A percentile compares a stretch with the other conserved stretches of the same genome.
Evolutionary conservation across 139 green algal species (phyloP).

Genomic region (Chlorella sp.): DNA sequence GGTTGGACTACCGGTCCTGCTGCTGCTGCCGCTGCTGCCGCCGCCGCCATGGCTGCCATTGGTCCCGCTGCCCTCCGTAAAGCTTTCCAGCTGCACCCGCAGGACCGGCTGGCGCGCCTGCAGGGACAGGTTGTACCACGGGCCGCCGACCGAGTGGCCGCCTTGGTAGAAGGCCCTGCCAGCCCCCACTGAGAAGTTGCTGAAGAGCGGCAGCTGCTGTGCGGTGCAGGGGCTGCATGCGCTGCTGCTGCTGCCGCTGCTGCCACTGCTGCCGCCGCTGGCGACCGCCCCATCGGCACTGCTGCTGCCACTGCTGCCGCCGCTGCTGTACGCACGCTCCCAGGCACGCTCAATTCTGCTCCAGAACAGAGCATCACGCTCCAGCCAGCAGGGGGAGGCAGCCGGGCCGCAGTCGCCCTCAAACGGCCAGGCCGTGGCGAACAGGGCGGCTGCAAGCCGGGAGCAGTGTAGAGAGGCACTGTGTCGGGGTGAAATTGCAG

Average conservation of each 20-base stretch:
- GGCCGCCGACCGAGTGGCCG: background rate
- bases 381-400: constrained; percentile 20
- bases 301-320: background rate
- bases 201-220: constrained; percentile 30
- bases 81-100: background rate
- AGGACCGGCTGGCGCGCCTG: constrained; percentile 39
- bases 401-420: constrained; percentile 15
- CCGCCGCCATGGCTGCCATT: background rate
- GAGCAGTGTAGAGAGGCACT: background rate
- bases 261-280: background rate
- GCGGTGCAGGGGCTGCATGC: background rate
- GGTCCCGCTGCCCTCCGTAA: no score
- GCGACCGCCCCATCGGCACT: no score
- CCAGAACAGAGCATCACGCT: constrained; percentile 44
- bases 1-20: no score
- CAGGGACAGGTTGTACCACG: constrained; percentile 41
- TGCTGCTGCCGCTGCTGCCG: background rate
- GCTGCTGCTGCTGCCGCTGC: background rate
- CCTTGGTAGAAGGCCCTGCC: constrained; percentile 12
- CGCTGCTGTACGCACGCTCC: background rate
- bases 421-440: constrained; percentile 47
- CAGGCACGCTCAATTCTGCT: constrained; percentile 10
- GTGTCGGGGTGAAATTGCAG: no score
- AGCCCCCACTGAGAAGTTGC: constrained; percentile 29
- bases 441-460: constrained; percentile 31